Evolutionary conservation across 805 yeast species (phyloP).

Genomic region (Hemisphaericaspora nanyangensis): DNA sequence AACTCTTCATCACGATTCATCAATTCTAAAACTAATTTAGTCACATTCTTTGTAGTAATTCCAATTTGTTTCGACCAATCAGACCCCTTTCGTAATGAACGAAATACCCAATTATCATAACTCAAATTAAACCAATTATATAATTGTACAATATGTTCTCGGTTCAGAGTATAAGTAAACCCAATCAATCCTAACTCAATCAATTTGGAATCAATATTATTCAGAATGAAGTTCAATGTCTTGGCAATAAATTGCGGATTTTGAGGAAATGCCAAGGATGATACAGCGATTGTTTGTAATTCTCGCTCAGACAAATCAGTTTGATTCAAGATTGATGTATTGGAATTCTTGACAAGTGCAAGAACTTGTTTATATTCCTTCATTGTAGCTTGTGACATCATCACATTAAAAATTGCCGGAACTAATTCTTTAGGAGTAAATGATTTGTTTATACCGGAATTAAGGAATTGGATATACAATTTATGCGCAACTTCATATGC

Average conservation of each 20-base stretch:
- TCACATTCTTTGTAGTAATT: slow-evolving; percentile 40
- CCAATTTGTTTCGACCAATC: slow-evolving; percentile 45
- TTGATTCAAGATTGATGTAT: slow-evolving; percentile 39
- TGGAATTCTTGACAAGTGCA: slow-evolving; percentile 49
- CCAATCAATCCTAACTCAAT: slow-evolving; percentile 61
- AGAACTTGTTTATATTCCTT: slow-evolving; percentile 60
- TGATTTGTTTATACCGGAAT: slow-evolving; percentile 46
- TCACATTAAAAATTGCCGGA: slow-evolving; percentile 40
- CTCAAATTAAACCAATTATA: slow-evolving; percentile 59
- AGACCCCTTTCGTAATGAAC: slow-evolving; percentile 43
- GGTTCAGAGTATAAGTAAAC: slow-evolving; percentile 34
- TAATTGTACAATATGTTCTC: not conserved
- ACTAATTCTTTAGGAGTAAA: slow-evolving; percentile 50
- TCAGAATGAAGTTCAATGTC: slow-evolving; percentile 53
- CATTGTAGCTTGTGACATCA: slow-evolving; percentile 21
- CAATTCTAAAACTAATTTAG: slow-evolving; percentile 36
- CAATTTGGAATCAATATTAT: slow-evolving; percentile 51
- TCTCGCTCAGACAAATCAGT: slow-evolving; percentile 31
- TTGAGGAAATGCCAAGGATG: slow-evolving; percentile 49
- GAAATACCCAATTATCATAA: slow-evolving; percentile 50
- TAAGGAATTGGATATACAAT: slow-evolving; percentile 45
- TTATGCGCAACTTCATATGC: slow-evolving; percentile 27
- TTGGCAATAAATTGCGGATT: slow-evolving; percentile 46
- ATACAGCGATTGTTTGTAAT: slow-evolving; percentile 53
- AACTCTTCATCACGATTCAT: slow-evolving; percentile 36